A percentile compares a stretch with the other conserved stretches of the same genome.
Evolutionary conservation across 805 yeast genomes (phyloP).

Genomic region (Monosporozyma aerobia): DNA sequence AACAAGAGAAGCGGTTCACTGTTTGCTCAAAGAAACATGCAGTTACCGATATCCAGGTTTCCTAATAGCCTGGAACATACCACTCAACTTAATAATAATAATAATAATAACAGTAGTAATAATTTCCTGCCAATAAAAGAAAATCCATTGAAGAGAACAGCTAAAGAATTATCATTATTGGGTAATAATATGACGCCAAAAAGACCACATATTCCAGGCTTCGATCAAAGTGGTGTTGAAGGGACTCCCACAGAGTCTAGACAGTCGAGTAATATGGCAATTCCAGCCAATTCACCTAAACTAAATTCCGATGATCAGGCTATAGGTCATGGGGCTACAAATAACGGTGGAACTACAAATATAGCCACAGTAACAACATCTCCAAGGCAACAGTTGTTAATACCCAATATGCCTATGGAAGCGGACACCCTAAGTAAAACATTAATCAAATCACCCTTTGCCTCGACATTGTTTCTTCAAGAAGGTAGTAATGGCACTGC

Average conservation of each 20-base stretch:
- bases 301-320: background rate
- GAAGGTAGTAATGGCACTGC: background rate
- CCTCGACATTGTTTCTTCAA: slow-evolving; percentile 2
- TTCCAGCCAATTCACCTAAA: background rate
- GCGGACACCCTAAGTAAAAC: background rate
- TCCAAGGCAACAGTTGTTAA: slow-evolving; percentile 1
- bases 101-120: background rate
- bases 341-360: too few relatives aligned
- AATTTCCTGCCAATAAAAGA: background rate
- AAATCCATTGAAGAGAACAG: background rate
- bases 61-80: background rate
- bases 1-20: slow-evolving; percentile 13
- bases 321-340: background rate
- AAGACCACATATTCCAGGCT: background rate
- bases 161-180: background rate
- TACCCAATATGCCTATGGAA: background rate
- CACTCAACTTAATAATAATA: background rate
- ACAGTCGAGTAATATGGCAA: background rate
- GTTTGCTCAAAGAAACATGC: slow-evolving; percentile 13
- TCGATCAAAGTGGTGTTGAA: background rate
- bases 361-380: background rate
- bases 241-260: background rate
- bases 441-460: slow-evolving; percentile 4
- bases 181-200: background rate
- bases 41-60: slow-evolving; percentile 7